Evolutionary conservation across 2,329 filamentous ascomycete species (phyloP).

Genomic region (Lecanicillium sp.): DNA sequence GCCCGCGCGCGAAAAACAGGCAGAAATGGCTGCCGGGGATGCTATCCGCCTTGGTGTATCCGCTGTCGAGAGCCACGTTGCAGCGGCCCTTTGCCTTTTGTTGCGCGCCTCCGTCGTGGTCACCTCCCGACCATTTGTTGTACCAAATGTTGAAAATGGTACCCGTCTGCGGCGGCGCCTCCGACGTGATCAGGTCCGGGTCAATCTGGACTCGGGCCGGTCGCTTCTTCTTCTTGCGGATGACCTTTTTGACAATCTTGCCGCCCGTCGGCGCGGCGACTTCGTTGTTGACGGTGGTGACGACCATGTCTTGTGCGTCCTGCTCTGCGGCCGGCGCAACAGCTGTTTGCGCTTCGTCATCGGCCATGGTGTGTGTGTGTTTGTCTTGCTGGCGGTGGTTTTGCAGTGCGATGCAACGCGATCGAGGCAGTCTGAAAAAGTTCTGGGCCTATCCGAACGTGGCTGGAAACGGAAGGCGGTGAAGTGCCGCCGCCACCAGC

Average conservation of each 20-base stretch:
- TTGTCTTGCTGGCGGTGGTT: background rate
- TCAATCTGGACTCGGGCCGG: constrained; percentile 91
- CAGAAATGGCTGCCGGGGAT: constrained; percentile 84
- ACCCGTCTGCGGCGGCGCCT: constrained; percentile 85
- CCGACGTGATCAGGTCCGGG: constrained; percentile 69
- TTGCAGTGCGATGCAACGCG: too few species aligned
- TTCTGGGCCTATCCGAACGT: background rate
- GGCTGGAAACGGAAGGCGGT: constrained; percentile 12
- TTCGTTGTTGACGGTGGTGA: constrained; percentile 32
- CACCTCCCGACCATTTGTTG: constrained; percentile 96
- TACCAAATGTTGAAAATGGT: constrained; percentile 99
- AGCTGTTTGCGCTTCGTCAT: constrained; percentile 19
- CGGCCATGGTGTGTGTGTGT: constrained; percentile 22
- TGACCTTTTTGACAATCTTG: constrained; percentile 71
- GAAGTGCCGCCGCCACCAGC: background rate
- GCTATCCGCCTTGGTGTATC: constrained; percentile 71
- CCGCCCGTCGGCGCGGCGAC: constrained; percentile 38
- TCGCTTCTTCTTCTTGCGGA: constrained; percentile 82
- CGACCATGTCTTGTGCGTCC: constrained; percentile 21
- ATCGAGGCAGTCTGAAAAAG: too few species aligned
- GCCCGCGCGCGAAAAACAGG: constrained; percentile 78
- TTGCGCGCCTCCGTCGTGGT: constrained; percentile 86
- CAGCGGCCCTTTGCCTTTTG: constrained; percentile 78
- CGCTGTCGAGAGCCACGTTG: constrained; percentile 72
- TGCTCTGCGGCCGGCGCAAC: constrained; percentile 18